Base-by-base conservation (phyloP, 2,329 filamentous ascomycete species). In the Chaetomium globosum region DNA sequence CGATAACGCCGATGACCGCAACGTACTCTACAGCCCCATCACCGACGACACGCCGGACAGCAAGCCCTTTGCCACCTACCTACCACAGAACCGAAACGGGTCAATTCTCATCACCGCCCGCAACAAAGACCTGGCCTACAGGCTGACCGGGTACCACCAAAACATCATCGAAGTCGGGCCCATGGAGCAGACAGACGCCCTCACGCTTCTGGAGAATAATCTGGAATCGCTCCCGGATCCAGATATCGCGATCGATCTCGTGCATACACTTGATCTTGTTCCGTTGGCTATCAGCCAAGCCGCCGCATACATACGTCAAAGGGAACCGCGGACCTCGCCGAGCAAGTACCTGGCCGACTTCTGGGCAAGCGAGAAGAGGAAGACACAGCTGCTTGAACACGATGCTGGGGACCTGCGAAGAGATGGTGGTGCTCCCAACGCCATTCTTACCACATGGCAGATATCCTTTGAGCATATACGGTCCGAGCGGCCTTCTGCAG, bases 301-400 rank as follows among this genome's bases (percentile, higher is more conserved):
- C 1, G 72, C 73, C 7, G 73, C 74, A 8, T 78, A 75, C 61
- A 78, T 78, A 46, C 61, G 71, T 28, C 48, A 52, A 52, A 68
- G 71, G 48, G 61, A 57, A 12, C 74, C 73, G 2, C 71, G 71
- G 30, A 73, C 68, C 49, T 77, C 75, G 0, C 66, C 78, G 0
- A 48, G 68, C 19, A 67, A 73, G 21, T 84, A 84, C 62, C 64
- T 83, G 2, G 59, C 73, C 4, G 64, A 76, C 1, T 77, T 81
- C 64, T 70, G 53, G 43, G 31, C 49, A 16, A 21, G 43, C 19
- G 60, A 71, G 23, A 9, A 59, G 1, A 70, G 66, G 19, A 67
- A 39, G 54, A 39, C 19, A 31, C 33, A 53, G 28, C 70, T 71
- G 55, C 36, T 71, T 23, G 46, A 51, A 9, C 52, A 70, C 46